Percentiles rank a stretch among this genome's conserved stretches.
These are phyloP conservation scores for Leccinum barrowsii DNA, from an alignment of 768 basidiomycete genomes.

Conservation along the genomic window DNA sequence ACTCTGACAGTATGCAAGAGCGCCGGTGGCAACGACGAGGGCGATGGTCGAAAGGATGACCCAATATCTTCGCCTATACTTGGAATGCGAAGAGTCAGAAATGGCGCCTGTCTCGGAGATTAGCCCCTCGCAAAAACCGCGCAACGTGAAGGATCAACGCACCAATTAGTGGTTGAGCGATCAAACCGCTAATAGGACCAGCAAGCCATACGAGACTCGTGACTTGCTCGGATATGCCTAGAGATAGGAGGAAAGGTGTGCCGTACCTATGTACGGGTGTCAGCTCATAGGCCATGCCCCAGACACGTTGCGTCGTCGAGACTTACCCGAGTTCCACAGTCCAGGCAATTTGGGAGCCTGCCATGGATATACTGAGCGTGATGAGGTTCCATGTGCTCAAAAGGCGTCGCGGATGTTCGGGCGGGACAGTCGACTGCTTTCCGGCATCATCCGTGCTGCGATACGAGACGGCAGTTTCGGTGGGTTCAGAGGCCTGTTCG, in stretches of 20 bases:
- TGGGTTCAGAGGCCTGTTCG: constrained; percentile 20
- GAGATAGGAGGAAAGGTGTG: constrained; percentile 83
- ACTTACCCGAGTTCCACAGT: constrained; percentile 90
- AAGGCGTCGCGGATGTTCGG: constrained; percentile 27
- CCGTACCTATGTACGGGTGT: constrained; percentile 64
- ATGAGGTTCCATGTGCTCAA: constrained; percentile 66
- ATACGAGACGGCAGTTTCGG: constrained; percentile 23
- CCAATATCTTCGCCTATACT: constrained; percentile 91
- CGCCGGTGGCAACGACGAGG: constrained; percentile 72
- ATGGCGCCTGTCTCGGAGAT: constrained; percentile 65
- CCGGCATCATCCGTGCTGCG: constrained; percentile 32
- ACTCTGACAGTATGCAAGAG: constrained; percentile 78
- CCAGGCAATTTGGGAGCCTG: constrained; percentile 93
- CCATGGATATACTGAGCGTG: constrained; percentile 88
- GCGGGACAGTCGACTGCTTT: constrained; percentile 14
- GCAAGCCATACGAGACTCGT: constrained; percentile 96
- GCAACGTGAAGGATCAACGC: neutral
- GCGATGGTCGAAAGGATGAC: constrained; percentile 83
- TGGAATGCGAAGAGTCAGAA: constrained; percentile 89
- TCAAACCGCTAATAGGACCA: constrained; percentile 90
- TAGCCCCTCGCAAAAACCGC: neutral
- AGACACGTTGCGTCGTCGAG: neutral
- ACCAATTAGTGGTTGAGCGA: constrained; percentile 99
- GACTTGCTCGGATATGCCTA: constrained; percentile 81
- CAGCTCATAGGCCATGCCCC: neutral